Percentiles rank a stretch among this genome's conserved stretches.
These are phyloP conservation scores for Gracilariopsis chorda DNA, from an alignment of 23 red algal species.

Conservation along the genomic window DNA sequence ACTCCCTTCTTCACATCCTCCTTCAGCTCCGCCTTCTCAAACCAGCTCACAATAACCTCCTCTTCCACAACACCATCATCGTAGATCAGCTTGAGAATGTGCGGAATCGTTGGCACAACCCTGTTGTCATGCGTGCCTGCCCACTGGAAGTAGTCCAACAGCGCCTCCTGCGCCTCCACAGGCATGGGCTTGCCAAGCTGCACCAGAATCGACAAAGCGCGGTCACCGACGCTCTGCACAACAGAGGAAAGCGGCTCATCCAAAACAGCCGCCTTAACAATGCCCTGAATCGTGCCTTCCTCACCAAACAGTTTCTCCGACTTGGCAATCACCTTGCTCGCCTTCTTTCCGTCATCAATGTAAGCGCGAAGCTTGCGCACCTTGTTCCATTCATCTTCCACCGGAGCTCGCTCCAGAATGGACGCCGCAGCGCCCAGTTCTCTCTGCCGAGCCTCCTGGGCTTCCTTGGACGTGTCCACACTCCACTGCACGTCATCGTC, in stretches of 20 bases:
- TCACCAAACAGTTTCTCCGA: slow-evolving; percentile 42
- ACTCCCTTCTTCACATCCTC: slow-evolving; percentile 56
- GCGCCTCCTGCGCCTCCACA: slow-evolving; percentile 36
- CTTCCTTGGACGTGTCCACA: slow-evolving; percentile 70
- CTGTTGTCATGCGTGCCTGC: slow-evolving; percentile 44
- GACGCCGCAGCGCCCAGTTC: slow-evolving; percentile 57
- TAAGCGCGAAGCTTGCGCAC: slow-evolving; percentile 47
- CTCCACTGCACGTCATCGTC: slow-evolving; percentile 89
- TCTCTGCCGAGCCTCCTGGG: slow-evolving; percentile 55
- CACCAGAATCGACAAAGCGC: slow-evolving; percentile 14
- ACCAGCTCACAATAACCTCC: slow-evolving; percentile 75
- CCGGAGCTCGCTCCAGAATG: slow-evolving; percentile 45
- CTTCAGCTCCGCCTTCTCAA: not conserved
- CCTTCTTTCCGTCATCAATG: slow-evolving; percentile 67
- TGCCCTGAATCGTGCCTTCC: slow-evolving; percentile 49
- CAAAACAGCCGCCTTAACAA: slow-evolving; percentile 44
- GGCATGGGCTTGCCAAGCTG: slow-evolving; percentile 45
- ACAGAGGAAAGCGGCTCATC: slow-evolving; percentile 23
- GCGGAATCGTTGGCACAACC: slow-evolving; percentile 44
- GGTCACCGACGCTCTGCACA: slow-evolving; percentile 14
- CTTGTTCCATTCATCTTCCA: slow-evolving; percentile 35
- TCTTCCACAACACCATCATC: slow-evolving; percentile 81
- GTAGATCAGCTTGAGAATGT: slow-evolving; percentile 80
- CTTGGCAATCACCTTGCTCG: slow-evolving; percentile 54
- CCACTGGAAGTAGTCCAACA: slow-evolving; percentile 49